Percentiles rank a stretch among this genome's conserved stretches.
Conservation (phyloP, 2,329 filamentous ascomycete genomes). For the Alternaria consortialis region DNA sequence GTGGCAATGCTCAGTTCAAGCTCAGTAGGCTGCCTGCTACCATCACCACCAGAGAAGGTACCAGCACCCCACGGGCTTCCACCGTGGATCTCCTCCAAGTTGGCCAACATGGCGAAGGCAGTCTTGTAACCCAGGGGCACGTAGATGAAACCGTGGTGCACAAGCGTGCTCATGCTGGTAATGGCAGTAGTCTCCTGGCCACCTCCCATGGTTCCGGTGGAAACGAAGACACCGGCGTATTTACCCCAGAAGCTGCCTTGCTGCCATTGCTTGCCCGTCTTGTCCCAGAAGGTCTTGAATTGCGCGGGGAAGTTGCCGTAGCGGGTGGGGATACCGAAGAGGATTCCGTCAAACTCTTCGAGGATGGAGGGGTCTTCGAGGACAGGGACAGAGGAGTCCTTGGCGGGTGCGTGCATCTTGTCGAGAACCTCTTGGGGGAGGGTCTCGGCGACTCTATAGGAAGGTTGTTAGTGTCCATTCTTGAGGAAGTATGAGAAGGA, state of each 20-base stretch:
- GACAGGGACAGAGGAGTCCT: constrained; percentile 70
- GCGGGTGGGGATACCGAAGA: constrained; percentile 93
- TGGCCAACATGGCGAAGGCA: constrained; percentile 67
- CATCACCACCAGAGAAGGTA: constrained; percentile 82
- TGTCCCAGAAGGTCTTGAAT: constrained; percentile 95
- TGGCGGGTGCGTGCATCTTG: constrained; percentile 91
- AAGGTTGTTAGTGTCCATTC: background rate
- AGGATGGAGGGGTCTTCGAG: constrained; percentile 70
- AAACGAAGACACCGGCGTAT: constrained; percentile 89
- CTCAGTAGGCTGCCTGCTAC: constrained; percentile 79
- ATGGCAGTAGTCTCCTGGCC: constrained; percentile 92
- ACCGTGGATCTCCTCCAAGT: constrained; percentile 82
- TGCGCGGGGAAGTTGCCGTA: constrained; percentile 98
- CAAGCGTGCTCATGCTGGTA: constrained; percentile 81
- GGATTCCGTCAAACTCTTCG: constrained; percentile 82
- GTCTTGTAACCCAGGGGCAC: constrained; percentile 95
- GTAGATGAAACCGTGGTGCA: constrained; percentile 95
- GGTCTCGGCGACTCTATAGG: constrained; percentile 77
- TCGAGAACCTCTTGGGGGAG: constrained; percentile 80
- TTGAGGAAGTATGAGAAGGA: background rate
- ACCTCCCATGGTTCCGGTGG: constrained; percentile 81
- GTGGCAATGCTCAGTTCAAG: constrained; percentile 82
- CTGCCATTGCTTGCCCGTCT: constrained; percentile 85
- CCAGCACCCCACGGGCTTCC: constrained; percentile 93
- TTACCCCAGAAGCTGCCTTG: constrained; percentile 83